A percentile compares a stretch with the other conserved stretches of the same genome.
Evolutionary conservation across 768 basidiomycete genomes (phyloP).

Genomic region (Sporobolomyces phaffii): DNA sequence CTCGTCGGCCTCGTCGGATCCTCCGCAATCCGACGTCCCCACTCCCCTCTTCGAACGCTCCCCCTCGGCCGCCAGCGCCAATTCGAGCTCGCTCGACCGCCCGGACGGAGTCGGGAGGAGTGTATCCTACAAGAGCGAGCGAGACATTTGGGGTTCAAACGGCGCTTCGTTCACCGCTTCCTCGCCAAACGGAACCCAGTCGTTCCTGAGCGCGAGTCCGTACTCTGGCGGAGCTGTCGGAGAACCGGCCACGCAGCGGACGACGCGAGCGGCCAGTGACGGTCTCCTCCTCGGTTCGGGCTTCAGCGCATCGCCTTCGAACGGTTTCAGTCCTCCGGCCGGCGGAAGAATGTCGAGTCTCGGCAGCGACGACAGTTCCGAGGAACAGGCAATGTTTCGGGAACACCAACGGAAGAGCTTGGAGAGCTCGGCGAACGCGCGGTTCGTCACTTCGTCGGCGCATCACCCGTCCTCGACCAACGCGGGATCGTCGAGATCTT

Average conservation of each 20-base stretch:
- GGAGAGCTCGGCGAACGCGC: conserved; percentile 23
- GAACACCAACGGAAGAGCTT: conserved; percentile 32
- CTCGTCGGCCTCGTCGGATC: neutral
- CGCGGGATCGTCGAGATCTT: conserved; percentile 3
- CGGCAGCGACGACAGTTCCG: conserved; percentile 14
- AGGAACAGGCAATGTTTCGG: conserved; percentile 33
- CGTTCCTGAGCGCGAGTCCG: neutral
- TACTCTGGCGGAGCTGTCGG: neutral
- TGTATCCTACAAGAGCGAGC: conserved; percentile 10
- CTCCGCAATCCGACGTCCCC: conserved; percentile 13
- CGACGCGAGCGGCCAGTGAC: conserved; percentile 26
- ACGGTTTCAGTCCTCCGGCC: conserved; percentile 4
- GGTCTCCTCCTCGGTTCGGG: conserved; percentile 18
- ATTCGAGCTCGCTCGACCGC: neutral
- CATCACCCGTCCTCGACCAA: neutral
- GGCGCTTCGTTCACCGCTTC: neutral
- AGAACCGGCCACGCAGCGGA: conserved; percentile 13
- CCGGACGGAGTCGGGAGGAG: neutral
- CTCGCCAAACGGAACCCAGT: neutral
- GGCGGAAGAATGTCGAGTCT: conserved; percentile 16
- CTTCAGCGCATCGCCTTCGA: conserved; percentile 7
- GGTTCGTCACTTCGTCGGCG: conserved; percentile 8
- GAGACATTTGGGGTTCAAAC: conserved; percentile 16
- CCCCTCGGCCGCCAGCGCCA: neutral
- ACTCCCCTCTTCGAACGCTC: conserved; percentile 17